These are phyloP conservation scores for Elsinoe fawcettii DNA, from an alignment of 2,329 filamentous ascomycete species.

Conservation along the genomic window DNA sequence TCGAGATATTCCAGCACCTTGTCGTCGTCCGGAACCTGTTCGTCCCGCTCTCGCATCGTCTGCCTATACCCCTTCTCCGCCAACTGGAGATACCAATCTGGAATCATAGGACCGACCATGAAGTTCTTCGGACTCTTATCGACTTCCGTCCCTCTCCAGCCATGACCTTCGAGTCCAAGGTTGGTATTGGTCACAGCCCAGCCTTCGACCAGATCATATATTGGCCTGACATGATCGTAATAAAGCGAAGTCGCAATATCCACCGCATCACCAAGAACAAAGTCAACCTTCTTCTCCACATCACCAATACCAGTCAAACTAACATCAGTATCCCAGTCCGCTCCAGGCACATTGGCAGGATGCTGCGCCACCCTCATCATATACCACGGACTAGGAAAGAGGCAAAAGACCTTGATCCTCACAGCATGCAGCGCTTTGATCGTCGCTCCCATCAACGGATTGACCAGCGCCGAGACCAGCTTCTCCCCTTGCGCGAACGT, in stretches of 20 bases:
- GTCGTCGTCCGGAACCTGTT: background rate
- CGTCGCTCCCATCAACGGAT: background rate
- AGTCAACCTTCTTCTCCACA: background rate
- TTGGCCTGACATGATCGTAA: background rate
- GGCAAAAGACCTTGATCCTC: background rate
- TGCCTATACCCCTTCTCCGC: background rate
- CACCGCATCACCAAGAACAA: background rate
- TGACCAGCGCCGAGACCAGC: background rate
- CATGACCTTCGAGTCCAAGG: background rate
- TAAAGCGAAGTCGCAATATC: background rate
- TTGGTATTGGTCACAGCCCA: background rate
- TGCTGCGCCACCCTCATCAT: background rate
- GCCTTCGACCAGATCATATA: background rate
- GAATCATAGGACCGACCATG: constrained; percentile 4
- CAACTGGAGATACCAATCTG: background rate
- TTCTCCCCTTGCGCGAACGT: background rate
- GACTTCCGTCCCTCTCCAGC: background rate
- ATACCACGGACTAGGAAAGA: background rate
- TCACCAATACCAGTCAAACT: background rate
- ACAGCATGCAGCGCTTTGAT: background rate
- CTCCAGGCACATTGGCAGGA: background rate
- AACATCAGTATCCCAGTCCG: background rate
- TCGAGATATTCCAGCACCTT: background rate
- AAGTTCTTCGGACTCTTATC: background rate
- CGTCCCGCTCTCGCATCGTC: background rate